Evolutionary conservation across 2,329 filamentous ascomycete genomes (phyloP).

Genomic region (Teratosphaeria epicoccoides): DNA sequence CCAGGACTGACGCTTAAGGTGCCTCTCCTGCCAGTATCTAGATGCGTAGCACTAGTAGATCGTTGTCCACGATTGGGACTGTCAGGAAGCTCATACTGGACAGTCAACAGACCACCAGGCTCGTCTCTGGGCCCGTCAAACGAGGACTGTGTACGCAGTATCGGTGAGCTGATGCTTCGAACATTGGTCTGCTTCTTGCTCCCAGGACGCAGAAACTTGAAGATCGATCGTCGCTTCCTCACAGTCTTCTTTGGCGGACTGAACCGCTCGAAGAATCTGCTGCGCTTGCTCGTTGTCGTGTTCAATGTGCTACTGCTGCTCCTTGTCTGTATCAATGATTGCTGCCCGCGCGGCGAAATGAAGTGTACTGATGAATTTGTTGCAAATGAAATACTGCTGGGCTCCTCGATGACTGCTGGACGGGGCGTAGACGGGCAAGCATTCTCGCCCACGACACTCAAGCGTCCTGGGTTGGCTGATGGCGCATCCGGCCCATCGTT

Average conservation of each 20-base stretch:
- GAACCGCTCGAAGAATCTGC: conserved; percentile 13
- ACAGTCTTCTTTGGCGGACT: conserved; percentile 15
- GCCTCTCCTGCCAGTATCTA: not conserved
- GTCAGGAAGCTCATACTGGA: conserved; percentile 13
- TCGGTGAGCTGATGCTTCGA: conserved; percentile 18
- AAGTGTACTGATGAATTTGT: conserved; percentile 1
- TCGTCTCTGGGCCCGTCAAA: conserved; percentile 17
- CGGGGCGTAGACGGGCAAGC: not conserved
- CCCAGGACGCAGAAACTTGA: conserved; percentile 18
- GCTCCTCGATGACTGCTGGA: not conserved
- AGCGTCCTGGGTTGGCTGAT: not conserved
- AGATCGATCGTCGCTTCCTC: conserved; percentile 21
- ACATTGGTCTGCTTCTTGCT: conserved; percentile 12
- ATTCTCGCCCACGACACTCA: not conserved
- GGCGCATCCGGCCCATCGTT: not conserved
- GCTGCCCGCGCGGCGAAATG: not conserved
- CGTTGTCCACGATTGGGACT: not conserved
- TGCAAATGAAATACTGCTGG: not conserved
- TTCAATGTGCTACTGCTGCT: conserved; percentile 12
- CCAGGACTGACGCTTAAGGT: not conserved
- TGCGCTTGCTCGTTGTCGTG: conserved; percentile 9
- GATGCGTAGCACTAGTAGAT: conserved; percentile 10
- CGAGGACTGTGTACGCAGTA: conserved; percentile 6
- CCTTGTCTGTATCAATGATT: conserved; percentile 7
- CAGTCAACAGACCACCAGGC: conserved; percentile 9